phyloP scores from a whole-genome alignment of 345 rosid species.

The Noccaea caerulescens region DNA sequence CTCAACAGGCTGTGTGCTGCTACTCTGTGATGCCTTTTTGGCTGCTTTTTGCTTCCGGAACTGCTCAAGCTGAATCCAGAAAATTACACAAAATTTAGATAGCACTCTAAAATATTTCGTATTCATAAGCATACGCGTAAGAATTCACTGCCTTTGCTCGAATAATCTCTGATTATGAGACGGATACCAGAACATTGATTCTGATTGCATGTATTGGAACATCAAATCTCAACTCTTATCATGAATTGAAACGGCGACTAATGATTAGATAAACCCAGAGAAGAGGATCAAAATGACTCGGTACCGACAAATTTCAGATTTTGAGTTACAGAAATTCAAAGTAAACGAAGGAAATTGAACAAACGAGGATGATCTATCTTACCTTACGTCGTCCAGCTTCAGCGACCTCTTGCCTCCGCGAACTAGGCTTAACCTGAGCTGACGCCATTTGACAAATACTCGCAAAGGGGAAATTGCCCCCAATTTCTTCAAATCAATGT shows the following conservation, averaged over 20 bases:
- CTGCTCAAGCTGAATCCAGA: conserved; percentile 75
- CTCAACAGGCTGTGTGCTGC: conserved; percentile 51
- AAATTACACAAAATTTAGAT: neutral
- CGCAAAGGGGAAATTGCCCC: conserved; percentile 27
- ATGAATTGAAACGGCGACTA: neutral
- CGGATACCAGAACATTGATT: no score
- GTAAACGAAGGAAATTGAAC: neutral
- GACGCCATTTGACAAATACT: conserved; percentile 68
- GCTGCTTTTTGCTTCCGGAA: conserved; percentile 96
- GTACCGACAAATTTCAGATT: conserved; percentile 9
- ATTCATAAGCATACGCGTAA: neutral
- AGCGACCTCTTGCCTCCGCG: conserved; percentile 81
- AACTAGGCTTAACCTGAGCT: conserved; percentile 78
- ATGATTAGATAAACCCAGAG: conserved; percentile 21
- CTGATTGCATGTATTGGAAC: conserved; percentile 14
- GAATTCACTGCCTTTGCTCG: neutral
- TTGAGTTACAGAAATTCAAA: neutral
- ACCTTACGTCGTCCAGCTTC: conserved; percentile 98
- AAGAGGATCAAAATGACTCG: conserved; percentile 13
- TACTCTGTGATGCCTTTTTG: conserved; percentile 57
- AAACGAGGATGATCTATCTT: conserved; percentile 30
- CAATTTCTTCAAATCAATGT: conserved; percentile 35
- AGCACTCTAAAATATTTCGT: neutral
- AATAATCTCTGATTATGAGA: no score
- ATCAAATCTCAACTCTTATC: conserved; percentile 11